Conservation (phyloP, 371 early-diverging fungal species). For the Mortierella sp. region DNA sequence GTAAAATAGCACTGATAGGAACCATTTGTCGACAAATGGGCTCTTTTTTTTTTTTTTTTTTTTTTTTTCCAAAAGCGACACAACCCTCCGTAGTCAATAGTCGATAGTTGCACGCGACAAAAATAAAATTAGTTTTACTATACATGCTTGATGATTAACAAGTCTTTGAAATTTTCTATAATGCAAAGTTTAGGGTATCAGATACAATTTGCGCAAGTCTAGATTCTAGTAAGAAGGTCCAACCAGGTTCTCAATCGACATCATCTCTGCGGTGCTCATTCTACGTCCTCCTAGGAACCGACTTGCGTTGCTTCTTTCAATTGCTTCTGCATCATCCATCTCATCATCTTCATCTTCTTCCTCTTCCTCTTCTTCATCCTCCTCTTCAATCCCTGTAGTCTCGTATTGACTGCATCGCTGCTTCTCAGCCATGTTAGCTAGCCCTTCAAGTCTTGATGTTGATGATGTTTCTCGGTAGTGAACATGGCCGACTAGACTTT, state of each 20-base stretch:
- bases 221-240: conserved; percentile 5
- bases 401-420: neutral
- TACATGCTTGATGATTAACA: no score
- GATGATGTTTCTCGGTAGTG: neutral
- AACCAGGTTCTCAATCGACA: conserved; percentile 34
- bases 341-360: neutral
- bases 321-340: conserved; percentile 4
- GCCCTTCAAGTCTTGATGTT: neutral
- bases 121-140: no score
- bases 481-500: neutral
- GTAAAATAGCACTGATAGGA: no score
- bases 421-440: neutral
- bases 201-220: neutral
- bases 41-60: no score
- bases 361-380: neutral
- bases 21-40: no score
- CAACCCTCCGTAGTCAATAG: no score
- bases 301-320: neutral
- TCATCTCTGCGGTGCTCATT: conserved; percentile 25
- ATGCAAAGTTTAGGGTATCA: no score
- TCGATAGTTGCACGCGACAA: no score
- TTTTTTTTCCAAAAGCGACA: no score
- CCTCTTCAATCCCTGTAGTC: neutral
- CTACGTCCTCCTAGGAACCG: conserved; percentile 6
- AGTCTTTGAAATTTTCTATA: no score